A percentile compares a stretch with the other conserved stretches of the same genome.
Evolutionary conservation across 306 rosid species (phyloP).

Genomic region (cucumber (Cucumis sativus)): DNA sequence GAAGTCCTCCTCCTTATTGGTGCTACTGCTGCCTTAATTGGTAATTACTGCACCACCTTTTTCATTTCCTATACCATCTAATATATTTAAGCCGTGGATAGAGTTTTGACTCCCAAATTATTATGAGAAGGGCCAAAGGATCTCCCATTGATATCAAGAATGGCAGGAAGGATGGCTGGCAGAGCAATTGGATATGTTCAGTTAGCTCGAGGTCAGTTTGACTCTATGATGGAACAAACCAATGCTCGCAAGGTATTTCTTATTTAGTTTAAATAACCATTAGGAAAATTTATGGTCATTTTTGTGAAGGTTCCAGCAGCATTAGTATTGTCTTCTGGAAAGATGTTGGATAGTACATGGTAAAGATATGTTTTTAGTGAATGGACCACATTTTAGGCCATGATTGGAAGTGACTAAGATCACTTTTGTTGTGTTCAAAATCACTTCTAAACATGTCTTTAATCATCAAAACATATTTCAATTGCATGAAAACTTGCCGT

Average conservation of each 20-base stretch:
- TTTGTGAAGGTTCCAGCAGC: neutral
- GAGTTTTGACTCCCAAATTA: neutral
- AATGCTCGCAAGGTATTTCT: slow-evolving; percentile 66
- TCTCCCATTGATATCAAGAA: slow-evolving; percentile 33
- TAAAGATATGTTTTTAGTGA: neutral
- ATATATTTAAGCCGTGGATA: neutral
- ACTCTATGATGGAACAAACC: slow-evolving; percentile 64
- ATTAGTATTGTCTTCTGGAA: neutral
- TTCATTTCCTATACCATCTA: neutral
- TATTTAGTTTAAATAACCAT: neutral
- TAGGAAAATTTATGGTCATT: neutral
- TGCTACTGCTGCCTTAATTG: slow-evolving; percentile 27
- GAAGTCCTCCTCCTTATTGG: slow-evolving; percentile 35
- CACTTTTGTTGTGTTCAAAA: neutral
- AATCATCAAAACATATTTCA: neutral
- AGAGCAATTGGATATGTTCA: slow-evolving; percentile 74
- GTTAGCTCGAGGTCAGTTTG: slow-evolving; percentile 83
- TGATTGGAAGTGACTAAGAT: neutral
- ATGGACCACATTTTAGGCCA: neutral
- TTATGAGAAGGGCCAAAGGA: slow-evolving; percentile 33
- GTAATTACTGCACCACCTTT: slow-evolving; percentile 12
- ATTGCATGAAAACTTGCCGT: neutral
- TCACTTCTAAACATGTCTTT: neutral
- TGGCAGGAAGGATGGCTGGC: slow-evolving; percentile 36
- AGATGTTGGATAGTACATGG: neutral